These are phyloP conservation scores for Aciculosporium take DNA, from an alignment of 2,329 filamentous ascomycete genomes.

Conservation along the genomic window DNA sequence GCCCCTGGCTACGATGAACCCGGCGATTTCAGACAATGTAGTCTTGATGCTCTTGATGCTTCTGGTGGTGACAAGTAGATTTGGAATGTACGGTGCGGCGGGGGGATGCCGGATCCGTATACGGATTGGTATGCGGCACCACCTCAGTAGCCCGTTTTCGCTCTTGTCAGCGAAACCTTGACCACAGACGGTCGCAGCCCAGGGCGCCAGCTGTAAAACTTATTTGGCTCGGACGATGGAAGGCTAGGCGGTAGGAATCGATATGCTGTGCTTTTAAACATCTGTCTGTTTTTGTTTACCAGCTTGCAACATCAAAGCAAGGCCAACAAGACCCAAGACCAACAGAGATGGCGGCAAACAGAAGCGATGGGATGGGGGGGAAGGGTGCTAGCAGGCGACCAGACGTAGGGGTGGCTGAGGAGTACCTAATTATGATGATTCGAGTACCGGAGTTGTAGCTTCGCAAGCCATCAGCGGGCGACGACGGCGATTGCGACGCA, in stretches of 20 bases:
- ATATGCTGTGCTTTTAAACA: neutral
- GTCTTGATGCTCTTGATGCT: neutral
- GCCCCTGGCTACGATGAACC: too few relatives aligned
- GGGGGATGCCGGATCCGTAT: constrained; percentile 5
- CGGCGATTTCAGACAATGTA: constrained; percentile 1
- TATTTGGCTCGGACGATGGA: neutral
- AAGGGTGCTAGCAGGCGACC: neutral
- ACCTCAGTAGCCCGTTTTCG: constrained; percentile 4
- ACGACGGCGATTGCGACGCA: neutral
- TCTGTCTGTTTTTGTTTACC: neutral
- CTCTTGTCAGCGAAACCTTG: constrained; percentile 1
- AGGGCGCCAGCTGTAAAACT: neutral
- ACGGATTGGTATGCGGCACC: constrained; percentile 6
- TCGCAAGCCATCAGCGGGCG: neutral
- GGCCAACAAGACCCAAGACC: neutral
- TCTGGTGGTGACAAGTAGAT: neutral
- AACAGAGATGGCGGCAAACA: neutral
- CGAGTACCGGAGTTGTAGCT: neutral
- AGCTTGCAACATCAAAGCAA: neutral
- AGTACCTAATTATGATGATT: neutral
- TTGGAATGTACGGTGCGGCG: constrained; percentile 4
- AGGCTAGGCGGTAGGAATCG: neutral
- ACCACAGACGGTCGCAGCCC: neutral
- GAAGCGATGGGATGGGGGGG: neutral
- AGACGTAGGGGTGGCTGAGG: neutral